Evolutionary conservation across 495 filamentous ascomycete genomes (phyloP), one percentile per base, ranked within the genome.

Genomic region (Podospora pseudopauciseta): DNA sequence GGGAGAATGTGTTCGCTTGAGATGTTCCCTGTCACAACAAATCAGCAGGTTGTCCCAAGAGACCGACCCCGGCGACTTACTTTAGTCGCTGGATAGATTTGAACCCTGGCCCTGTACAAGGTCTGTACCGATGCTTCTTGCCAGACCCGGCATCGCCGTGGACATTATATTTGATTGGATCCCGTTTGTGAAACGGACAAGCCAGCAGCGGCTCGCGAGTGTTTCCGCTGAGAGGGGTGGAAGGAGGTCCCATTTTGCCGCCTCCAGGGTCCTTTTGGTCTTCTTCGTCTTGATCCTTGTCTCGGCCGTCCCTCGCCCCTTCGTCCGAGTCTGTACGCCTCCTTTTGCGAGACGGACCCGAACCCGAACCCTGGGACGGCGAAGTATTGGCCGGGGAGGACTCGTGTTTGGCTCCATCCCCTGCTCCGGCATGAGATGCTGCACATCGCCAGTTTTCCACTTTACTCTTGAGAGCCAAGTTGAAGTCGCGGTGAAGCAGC

Each of bases 41-140:
- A 63, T 71, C 57, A 66, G 60, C 32, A 58, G 55, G 0, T 49
- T 54, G 20, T 23, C 30, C 53, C 28, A 23, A 30, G 18, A 9
- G 27, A 6, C n/a, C 56, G 13, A 19, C 26, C 23, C 34, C 54
- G 60, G 26, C 56, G 26, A 5, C 70, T 65, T 60, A 75, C 73
- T 75, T 75, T 58, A 75, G 34, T 49, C 73, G 65, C 64, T 75
- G 73, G 44, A 75, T 71, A 5, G 68, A 72, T 66, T 75, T 75
- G 57, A 70, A 75, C 27, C 73, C 73, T 4, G 73, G 73, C 2
- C 73, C 73, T 19, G 67, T 70, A 39, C 73, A 75, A 19, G 70
- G 62, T 54, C 73, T 28, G 53, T 75, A 75, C 30, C 65, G 67
- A 61, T 73, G 67, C 44, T 71, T 75, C 68, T 72, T 75, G 4